Conservation (phyloP, 805 yeast species). For the Ogataea naganishii region DNA sequence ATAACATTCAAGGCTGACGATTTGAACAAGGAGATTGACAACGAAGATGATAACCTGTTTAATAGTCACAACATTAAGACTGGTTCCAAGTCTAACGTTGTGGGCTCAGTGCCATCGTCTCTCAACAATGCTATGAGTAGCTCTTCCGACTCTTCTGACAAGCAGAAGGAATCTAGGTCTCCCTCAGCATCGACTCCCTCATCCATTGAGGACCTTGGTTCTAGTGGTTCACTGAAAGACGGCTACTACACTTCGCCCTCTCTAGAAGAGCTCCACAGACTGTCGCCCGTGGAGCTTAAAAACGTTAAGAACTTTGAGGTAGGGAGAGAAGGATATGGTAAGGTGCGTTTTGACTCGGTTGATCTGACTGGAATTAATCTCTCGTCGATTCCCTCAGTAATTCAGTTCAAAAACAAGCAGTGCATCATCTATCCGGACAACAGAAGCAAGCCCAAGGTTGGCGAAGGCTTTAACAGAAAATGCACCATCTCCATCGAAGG, state of each 20-base stretch:
- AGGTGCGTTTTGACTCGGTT: conserved; percentile 74
- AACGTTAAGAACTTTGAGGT: conserved; percentile 56
- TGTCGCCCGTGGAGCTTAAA: conserved; percentile 57
- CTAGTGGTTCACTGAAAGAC: too few species aligned
- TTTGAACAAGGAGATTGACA: too few species aligned
- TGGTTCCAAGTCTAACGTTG: too few species aligned
- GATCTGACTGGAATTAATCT: conserved; percentile 67
- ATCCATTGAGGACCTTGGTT: too few species aligned
- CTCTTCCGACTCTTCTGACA: too few species aligned
- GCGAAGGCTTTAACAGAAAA: conserved; percentile 78
- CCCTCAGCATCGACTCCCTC: too few species aligned
- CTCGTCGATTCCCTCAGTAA: conserved; percentile 56
- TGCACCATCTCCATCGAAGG: conserved; percentile 67
- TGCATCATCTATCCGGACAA: conserved; percentile 71
- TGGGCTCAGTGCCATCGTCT: too few species aligned
- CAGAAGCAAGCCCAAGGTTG: conserved; percentile 47
- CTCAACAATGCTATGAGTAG: too few species aligned
- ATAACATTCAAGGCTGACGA: not conserved
- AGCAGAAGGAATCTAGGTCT: too few species aligned
- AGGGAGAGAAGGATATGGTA: conserved; percentile 75
- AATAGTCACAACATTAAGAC: too few species aligned
- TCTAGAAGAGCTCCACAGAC: conserved; percentile 46
- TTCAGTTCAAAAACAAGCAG: conserved; percentile 50
- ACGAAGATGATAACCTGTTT: too few species aligned
- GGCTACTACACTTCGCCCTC: conserved; percentile 90